phyloP scores from a whole-genome alignment of 208 protist genomes.

The Borovskyia barvae region DNA sequence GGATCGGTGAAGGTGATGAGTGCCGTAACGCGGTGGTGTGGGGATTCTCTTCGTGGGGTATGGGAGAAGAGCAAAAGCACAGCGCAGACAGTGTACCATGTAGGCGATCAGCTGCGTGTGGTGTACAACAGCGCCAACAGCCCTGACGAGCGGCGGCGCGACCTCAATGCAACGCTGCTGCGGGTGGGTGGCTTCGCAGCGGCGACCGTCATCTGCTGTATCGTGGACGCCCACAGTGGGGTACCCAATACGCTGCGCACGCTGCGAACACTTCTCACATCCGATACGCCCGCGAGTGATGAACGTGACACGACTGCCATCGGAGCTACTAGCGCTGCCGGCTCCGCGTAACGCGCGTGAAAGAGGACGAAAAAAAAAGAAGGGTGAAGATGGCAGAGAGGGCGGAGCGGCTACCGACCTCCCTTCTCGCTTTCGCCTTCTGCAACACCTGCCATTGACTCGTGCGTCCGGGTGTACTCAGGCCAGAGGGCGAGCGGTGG shows the following conservation, averaged over 20 bases:
- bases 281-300: no score
- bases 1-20: no score
- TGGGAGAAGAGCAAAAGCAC: conserved; percentile 43
- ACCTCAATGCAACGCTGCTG: conserved; percentile 42
- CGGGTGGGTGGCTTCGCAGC: conserved; percentile 35
- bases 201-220: conserved; percentile 30
- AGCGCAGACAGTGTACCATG: conserved; percentile 56
- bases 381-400: no score
- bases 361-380: no score
- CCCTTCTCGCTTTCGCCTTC: no score
- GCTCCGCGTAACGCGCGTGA: no score
- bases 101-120: conserved; percentile 59
- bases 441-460: no score
- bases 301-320: background rate
- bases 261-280: conserved; percentile 14
- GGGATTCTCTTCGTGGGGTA: conserved; percentile 18
- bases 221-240: conserved; percentile 53
- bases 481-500: background rate
- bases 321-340: background rate
- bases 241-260: conserved; percentile 25
- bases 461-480: no score
- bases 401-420: no score
- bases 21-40: conserved; percentile 18
- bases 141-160: conserved; percentile 38
- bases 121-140: conserved; percentile 76